phyloP scores from a whole-genome alignment of 164 flowering plant species.

The Nymphaea thermarum region DNA sequence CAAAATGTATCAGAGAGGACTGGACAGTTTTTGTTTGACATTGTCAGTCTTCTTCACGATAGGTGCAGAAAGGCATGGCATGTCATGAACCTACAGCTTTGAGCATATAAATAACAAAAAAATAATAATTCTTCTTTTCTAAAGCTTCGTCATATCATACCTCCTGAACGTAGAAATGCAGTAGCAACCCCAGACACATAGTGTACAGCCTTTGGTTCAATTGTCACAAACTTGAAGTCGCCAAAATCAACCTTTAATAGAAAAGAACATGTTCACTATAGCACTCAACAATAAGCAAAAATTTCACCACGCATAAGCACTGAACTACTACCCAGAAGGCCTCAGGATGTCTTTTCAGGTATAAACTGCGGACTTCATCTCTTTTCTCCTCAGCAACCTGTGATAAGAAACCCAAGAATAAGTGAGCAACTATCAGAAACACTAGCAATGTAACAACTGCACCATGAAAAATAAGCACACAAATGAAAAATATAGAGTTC shows the following conservation, averaged over 20 bases:
- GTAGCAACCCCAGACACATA: constrained; percentile 95
- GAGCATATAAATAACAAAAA: too few species aligned
- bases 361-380: constrained; percentile 45
- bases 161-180: constrained; percentile 84
- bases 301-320: neutral
- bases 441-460: neutral
- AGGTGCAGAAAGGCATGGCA: too few species aligned
- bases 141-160: constrained; percentile 16
- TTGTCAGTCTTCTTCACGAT: too few species aligned
- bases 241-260: constrained; percentile 82
- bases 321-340: constrained; percentile 64
- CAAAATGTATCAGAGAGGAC: too few species aligned
- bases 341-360: constrained; percentile 73
- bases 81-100: too few species aligned
- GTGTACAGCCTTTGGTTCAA: constrained; percentile 71
- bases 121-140: too few species aligned
- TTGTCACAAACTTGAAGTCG: constrained; percentile 81
- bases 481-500: too few species aligned
- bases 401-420: neutral
- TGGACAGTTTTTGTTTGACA: too few species aligned
- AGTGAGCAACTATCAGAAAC: neutral
- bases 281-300: neutral
- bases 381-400: constrained; percentile 57
- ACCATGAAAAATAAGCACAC: neutral
- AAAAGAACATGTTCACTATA: constrained; percentile 3